A percentile compares a stretch with the other conserved stretches of the same genome.
These are phyloP conservation scores for Fagus sylvatica DNA, from an alignment of 306 rosid genomes.

Conservation along the genomic window DNA sequence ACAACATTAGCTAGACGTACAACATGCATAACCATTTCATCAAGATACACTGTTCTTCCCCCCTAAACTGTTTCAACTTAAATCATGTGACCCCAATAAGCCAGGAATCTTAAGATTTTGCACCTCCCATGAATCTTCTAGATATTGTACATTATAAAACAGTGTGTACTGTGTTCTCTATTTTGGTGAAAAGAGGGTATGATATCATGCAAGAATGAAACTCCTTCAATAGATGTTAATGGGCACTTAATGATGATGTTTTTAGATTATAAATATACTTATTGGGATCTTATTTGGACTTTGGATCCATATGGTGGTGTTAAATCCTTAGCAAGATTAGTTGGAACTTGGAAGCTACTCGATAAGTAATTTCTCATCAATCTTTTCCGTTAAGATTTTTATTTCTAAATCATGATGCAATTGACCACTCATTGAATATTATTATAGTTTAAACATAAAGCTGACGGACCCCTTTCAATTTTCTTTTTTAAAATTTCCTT, in stretches of 20 bases:
- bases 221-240: constrained; percentile 26
- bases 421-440: neutral
- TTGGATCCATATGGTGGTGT: neutral
- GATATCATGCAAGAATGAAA: constrained; percentile 21
- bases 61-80: neutral
- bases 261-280: constrained; percentile 36
- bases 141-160: neutral
- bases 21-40: constrained; percentile 18
- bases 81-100: constrained; percentile 34
- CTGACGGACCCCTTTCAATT: too few species aligned
- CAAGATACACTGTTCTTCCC: constrained; percentile 10
- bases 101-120: constrained; percentile 43
- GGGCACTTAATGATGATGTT: constrained; percentile 42
- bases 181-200: constrained; percentile 28
- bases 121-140: constrained; percentile 41
- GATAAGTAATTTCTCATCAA: neutral
- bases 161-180: neutral
- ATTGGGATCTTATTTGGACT: constrained; percentile 38
- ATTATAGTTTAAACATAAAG: neutral
- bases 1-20: constrained; percentile 25
- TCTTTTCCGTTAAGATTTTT: neutral
- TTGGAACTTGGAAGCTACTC: constrained; percentile 18
- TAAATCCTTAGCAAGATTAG: neutral
- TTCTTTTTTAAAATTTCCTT: too few species aligned
- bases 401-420: neutral